Percentiles rank a stretch among this genome's conserved stretches.
These are phyloP conservation scores for Buxus sempervirens DNA, from an alignment of 164 flowering plant species.

Conservation along the genomic window DNA sequence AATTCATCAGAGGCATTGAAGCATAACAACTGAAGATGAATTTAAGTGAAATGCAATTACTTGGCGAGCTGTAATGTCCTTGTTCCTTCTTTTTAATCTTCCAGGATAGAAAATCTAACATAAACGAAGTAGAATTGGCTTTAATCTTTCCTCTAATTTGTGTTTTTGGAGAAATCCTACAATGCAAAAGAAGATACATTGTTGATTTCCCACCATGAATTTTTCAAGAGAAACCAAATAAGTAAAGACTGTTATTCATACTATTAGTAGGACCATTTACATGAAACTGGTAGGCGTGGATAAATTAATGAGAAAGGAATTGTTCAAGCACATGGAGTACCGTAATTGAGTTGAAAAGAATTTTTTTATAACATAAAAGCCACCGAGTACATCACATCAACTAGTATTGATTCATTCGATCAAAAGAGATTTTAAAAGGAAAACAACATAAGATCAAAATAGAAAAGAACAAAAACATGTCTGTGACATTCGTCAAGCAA, in stretches of 20 bases:
- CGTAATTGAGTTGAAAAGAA: not conserved
- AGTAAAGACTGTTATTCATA: not conserved
- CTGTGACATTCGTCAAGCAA: not conserved
- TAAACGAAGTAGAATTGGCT: not conserved
- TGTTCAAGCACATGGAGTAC: not conserved
- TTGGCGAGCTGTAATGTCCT: conserved; percentile 11
- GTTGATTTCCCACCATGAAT: not conserved
- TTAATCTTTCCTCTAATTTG: conserved; percentile 8
- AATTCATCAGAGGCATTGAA: conserved; percentile 10
- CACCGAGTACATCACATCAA: not conserved
- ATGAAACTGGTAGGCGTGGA: no score
- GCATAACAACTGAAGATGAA: conserved; percentile 7
- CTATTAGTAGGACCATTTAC: not conserved
- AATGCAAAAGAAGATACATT: conserved; percentile 1
- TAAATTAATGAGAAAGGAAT: not conserved
- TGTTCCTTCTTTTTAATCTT: conserved; percentile 20
- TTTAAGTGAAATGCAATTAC: conserved; percentile 4
- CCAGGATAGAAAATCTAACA: not conserved
- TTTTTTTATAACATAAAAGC: not conserved
- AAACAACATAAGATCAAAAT: no score
- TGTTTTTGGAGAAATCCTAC: conserved; percentile 25
- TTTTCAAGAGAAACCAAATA: not conserved
- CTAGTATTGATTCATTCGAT: not conserved
- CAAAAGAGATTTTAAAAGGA: not conserved
- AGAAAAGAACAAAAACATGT: not conserved